Evolutionary conservation across 495 filamentous ascomycete species (phyloP).

Genomic region (Pseudevernia furfuracea): DNA sequence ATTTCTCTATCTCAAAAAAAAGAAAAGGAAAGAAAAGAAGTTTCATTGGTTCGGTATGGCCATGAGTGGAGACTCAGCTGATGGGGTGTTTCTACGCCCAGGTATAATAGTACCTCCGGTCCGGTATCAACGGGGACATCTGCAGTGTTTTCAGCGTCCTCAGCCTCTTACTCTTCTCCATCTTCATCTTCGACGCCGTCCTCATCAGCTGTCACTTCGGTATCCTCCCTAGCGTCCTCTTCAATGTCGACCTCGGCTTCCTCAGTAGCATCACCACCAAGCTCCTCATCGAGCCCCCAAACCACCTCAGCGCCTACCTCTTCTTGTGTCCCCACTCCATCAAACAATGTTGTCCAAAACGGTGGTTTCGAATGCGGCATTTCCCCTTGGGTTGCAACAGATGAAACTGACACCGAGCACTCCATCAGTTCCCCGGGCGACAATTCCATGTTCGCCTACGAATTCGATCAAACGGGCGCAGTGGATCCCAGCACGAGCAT

Average conservation of each 20-base stretch:
- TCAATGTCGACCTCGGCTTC: not conserved
- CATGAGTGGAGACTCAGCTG: not conserved
- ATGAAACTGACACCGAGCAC: not conserved
- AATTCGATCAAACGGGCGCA: not conserved
- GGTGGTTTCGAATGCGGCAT: conserved; percentile 1
- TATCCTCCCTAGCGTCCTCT: not conserved
- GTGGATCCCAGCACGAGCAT: not conserved
- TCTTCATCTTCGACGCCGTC: not conserved
- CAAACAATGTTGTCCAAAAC: not conserved
- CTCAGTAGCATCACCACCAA: not conserved
- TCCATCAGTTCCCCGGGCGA: not conserved
- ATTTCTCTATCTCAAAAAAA: not conserved
- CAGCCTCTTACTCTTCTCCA: not conserved
- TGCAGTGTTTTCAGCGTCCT: not conserved
- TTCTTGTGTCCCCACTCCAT: not conserved
- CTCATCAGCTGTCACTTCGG: not conserved
- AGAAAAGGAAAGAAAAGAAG: not conserved
- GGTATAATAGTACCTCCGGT: not conserved
- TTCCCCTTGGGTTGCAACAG: not conserved
- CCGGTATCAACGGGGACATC: not conserved
- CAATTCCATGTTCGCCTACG: not conserved
- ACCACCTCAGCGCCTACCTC: not conserved
- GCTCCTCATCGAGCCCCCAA: not conserved
- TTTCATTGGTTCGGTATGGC: not conserved
- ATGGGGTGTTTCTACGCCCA: not conserved